Evolutionary conservation across 2,329 filamentous ascomycete genomes (phyloP), one percentile per base, ranked within the genome.

Genomic region (Zymoseptoria crescenta): DNA sequence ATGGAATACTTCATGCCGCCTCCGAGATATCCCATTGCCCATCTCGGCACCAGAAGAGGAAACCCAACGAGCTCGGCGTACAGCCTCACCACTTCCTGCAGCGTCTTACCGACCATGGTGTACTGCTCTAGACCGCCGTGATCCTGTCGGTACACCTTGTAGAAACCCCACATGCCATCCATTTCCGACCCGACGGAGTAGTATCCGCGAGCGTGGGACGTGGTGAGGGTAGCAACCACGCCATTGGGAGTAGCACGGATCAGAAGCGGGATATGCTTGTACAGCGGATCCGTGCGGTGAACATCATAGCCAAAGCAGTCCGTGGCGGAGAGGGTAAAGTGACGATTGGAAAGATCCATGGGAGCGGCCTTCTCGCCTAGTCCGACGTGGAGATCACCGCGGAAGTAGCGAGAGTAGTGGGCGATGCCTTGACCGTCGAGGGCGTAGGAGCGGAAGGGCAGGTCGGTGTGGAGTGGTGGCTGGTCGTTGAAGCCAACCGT

Each of bases 221-320:
- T 86, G 0, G 87, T 89, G 70, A 90, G 88, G 19, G 86, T 80
- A 0, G 80, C 87, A 0, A 89, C 80, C 55, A 83, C 87, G 0
- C 86, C 87, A 2, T 80, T 68, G 0, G 84, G 81, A 0, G 83
- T 86, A 0, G 82, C 83, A 57, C 88, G 87, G 72, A 90, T 86
- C 28, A 91, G 76, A 0, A 90, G 78, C 0, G 87, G 87, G 48
- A 89, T 87, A 66, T 89, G 85, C 73, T 91, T 90, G 75, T 90
- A 90, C 56, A 89, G 76, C 0, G 87, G 87, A 69, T 90, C 87
- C 2, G 86, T 87, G 8, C 81, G 80, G 68, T 88, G 84, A 3
- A 84, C 81, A 65, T 90, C 86, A 67, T 91, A 89, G 2, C 87
- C 86, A 65, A 90, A 90, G 45, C 82, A 86, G 70, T 90, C 87